Evolutionary conservation across 768 basidiomycete genomes (phyloP).

Genomic region (Nevesoporus exiguus): DNA sequence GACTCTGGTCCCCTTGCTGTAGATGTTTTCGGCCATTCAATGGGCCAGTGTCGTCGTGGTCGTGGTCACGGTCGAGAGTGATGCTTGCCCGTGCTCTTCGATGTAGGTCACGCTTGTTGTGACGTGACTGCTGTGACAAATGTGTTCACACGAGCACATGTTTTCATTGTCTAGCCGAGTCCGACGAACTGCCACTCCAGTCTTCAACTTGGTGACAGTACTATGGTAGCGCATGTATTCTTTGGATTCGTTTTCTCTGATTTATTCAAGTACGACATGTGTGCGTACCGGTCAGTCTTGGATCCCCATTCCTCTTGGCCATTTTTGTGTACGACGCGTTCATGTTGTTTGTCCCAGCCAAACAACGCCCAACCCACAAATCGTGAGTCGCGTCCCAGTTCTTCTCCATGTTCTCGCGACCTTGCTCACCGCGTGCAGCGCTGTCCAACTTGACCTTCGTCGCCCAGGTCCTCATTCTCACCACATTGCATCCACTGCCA

Average conservation of each 20-base stretch:
- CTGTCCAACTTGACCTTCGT: slow-evolving; percentile 35
- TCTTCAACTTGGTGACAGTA: too few relatives aligned
- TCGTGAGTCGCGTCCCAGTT: neutral
- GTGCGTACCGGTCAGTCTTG: too few relatives aligned
- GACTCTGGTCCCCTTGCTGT: slow-evolving; percentile 85
- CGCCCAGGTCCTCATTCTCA: slow-evolving; percentile 46
- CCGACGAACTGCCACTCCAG: too few relatives aligned
- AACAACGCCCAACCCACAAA: slow-evolving; percentile 15
- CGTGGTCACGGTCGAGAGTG: slow-evolving; percentile 19
- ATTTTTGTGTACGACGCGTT: too few relatives aligned
- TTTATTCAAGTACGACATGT: too few relatives aligned
- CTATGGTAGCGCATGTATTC: too few relatives aligned
- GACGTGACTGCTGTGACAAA: slow-evolving; percentile 25
- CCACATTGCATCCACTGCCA: slow-evolving; percentile 29
- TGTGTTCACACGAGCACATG: slow-evolving; percentile 22
- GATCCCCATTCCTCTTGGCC: too few relatives aligned
- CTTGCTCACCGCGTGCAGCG: slow-evolving; percentile 6
- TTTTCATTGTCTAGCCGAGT: neutral
- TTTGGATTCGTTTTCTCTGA: too few relatives aligned
- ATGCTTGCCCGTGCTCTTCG: neutral
- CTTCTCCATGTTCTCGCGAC: slow-evolving; percentile 1
- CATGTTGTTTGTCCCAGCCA: slow-evolving; percentile 23
- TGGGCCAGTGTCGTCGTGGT: slow-evolving; percentile 25
- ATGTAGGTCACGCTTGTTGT: slow-evolving; percentile 5
- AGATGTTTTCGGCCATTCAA: slow-evolving; percentile 93